A percentile compares a stretch with the other conserved stretches of the same genome.
phyloP scores from a whole-genome alignment of 169 alveolate species.

The Eimeria tenella region DNA sequence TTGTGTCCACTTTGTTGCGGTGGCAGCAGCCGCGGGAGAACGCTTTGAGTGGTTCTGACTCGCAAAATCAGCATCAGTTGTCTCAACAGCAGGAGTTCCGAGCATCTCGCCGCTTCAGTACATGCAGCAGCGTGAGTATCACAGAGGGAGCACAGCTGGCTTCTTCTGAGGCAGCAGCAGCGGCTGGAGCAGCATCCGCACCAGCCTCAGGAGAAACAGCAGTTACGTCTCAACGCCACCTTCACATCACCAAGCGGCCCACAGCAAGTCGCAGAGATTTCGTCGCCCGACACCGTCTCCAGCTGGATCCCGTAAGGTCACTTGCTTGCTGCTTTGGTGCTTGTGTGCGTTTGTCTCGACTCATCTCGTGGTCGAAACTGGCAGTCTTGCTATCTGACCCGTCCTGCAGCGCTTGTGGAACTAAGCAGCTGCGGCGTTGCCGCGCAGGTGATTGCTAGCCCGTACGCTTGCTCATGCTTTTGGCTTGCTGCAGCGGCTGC shows the following conservation, averaged over 20 bases:
- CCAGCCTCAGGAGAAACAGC: slow-evolving; percentile 23
- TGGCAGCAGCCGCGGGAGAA: slow-evolving; percentile 57
- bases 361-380: too few species aligned
- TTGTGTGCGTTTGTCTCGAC: neutral
- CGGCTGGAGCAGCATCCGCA: slow-evolving; percentile 12
- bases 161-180: slow-evolving; percentile 48
- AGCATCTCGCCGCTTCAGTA: slow-evolving; percentile 41
- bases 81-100: neutral
- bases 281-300: slow-evolving; percentile 53
- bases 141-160: neutral
- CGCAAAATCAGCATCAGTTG: neutral
- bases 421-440: neutral
- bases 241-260: slow-evolving; percentile 48
- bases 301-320: slow-evolving; percentile 32
- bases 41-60: neutral
- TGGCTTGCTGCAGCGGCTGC: slow-evolving; percentile 69
- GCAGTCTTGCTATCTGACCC: too few species aligned
- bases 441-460: neutral
- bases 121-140: slow-evolving; percentile 30
- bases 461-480: neutral
- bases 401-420: too few species aligned
- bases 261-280: slow-evolving; percentile 50
- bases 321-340: slow-evolving; percentile 3
- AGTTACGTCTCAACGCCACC: slow-evolving; percentile 37
- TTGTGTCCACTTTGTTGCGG: slow-evolving; percentile 32